Base-by-base conservation (phyloP, 768 basidiomycete genomes). In the Lentinula edodes region DNA sequence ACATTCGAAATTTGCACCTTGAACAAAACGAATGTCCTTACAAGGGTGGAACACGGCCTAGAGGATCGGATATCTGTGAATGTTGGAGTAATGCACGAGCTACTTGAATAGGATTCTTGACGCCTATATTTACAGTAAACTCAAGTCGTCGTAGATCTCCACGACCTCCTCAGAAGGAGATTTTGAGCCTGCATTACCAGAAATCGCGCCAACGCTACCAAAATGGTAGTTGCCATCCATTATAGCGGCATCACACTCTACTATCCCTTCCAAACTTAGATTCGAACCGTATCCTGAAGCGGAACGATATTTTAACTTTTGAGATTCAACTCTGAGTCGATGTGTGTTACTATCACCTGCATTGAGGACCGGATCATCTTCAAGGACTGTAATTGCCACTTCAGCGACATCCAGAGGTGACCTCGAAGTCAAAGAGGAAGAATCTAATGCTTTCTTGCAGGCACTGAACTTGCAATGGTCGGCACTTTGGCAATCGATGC, bases 161-260 rank as follows among this genome's bases (percentile, higher is more conserved):
- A 6, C 16, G 16, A 48, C 6, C 2, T 20, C 16, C n/a, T 45
- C 43, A 8, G 15, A 28, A 48, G 46, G 6, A 20, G 4, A 12
- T 13, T 9, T 8, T 18, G 7, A 20, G 18, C 20, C 23, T 20
- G 9, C 20, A 18, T 20, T 66, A 87, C 90, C 89, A 70, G 86
- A 78, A 34, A 89, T 78, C 3, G 91, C 91, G 48, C 89, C 92
- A 16, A 87, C 81, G 65, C 87, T 84, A 32, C 90, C 91, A 68
- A 89, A 93, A 48, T 68, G 70, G 41, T 68, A 65, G 39, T 32
- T 48, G 2, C 71, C 72, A 23, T 82, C 81, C 85, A 91, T 90
- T 60, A 93, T 75, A 12, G 89, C 80, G 7, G 91, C 91, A 66
- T 93, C 91, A 66, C 91, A 93, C 73, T 93, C 91, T 16, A 92